Conservation (phyloP, 352 stramenopile species). For the Globisporangium echinulatum region DNA sequence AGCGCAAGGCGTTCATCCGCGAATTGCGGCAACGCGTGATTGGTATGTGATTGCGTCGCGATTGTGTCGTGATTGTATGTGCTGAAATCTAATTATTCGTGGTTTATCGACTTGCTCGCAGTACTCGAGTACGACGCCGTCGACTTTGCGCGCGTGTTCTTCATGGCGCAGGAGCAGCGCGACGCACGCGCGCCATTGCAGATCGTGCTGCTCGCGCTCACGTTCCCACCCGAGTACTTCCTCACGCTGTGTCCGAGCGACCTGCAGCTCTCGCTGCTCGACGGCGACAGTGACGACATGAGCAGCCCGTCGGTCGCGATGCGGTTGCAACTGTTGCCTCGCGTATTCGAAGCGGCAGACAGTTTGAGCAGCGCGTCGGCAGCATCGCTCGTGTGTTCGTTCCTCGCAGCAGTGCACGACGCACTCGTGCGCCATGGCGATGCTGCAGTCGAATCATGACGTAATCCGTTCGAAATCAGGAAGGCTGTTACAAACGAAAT, state of each 20-base stretch:
- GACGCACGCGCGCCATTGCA: slow-evolving; percentile 23
- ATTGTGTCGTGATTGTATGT: background rate
- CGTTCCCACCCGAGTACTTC: slow-evolving; percentile 36
- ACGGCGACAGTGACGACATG: slow-evolving; percentile 12
- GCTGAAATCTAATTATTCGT: background rate
- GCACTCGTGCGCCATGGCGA: background rate
- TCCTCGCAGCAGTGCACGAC: background rate
- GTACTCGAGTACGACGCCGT: slow-evolving; percentile 45
- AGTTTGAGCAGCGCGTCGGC: no score
- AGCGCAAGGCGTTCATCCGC: slow-evolving; percentile 29
- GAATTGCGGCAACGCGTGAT: slow-evolving; percentile 24
- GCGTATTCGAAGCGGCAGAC: background rate
- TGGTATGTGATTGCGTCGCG: slow-evolving; percentile 11
- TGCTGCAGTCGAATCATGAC: background rate
- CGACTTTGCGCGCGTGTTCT: slow-evolving; percentile 41
- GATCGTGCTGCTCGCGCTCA: slow-evolving; percentile 30
- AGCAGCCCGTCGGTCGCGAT: background rate
- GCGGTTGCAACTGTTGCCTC: background rate
- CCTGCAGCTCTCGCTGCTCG: slow-evolving; percentile 27
- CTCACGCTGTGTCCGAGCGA: slow-evolving; percentile 32
- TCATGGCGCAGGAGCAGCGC: slow-evolving; percentile 44
- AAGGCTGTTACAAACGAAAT: no score
- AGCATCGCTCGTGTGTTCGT: background rate
- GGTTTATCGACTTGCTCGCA: slow-evolving; percentile 4
- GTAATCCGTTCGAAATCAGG: no score